Base-by-base conservation (phyloP, 768 basidiomycete species). In the Suillus fuscotomentosus region DNA sequence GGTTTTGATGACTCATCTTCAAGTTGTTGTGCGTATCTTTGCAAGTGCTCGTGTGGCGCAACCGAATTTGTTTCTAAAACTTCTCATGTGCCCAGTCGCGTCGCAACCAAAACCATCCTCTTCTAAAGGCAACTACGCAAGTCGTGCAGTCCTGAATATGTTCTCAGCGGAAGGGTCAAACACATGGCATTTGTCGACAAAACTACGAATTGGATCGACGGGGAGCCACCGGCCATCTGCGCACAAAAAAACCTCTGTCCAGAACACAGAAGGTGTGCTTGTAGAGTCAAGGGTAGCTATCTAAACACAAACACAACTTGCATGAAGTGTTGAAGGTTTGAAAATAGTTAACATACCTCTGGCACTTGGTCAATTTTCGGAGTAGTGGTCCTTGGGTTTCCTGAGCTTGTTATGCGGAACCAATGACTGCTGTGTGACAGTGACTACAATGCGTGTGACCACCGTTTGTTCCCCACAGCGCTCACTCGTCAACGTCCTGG, bases 211-310 rank as follows among this genome's bases (percentile, higher is more conserved):
- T 10, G 95, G 94, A 77, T 99, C 97, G 45, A 99, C 89, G 0
- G 95, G 89, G 17, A 99, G 78, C 97, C 97, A 99, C 42, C 89
- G 87, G 15, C 84, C 86, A 78, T 97, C 95, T 8, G 95, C 88
- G 24, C 93, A 88, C 9, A 94, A 96, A 78, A 95, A 99, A 0
- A 97, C 93, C 76, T 99, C 97, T 0, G 92, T 93, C 97, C 97
- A 99, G 75, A 95, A 94, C 4, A 95, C 89, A 1, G 97, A 96
- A 3, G 94, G 89, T 10, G 87, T 88, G 60, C 67, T 81, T 42
- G 77, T 79, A 60, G 89, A 89, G 75, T 91, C 85, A 43, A 62
- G 68, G 2, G 72, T 67, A 60, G 68, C 75, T 75, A 65, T 10
- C 24, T 66, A 70, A 72, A 70, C 67, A 69, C 24, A 15, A 27